A percentile compares a stretch with the other conserved stretches of the same genome.
Conservation (phyloP, 1,284 basidiomycete genomes). For the Prillingera fragicola region DNA sequence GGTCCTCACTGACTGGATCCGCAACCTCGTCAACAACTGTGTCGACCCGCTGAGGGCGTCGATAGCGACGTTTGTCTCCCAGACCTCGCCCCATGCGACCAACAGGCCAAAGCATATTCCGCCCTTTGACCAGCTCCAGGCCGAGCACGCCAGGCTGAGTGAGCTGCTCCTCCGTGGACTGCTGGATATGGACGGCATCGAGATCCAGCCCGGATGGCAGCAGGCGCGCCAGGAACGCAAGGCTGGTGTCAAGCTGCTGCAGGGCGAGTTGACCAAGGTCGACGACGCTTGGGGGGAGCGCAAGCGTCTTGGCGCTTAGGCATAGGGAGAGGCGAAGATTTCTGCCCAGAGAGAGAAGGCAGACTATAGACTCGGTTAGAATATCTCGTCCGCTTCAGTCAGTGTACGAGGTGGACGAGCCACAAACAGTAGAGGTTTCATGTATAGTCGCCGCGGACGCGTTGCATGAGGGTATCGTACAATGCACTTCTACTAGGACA, state of each 20-base stretch:
- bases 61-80: slow-evolving; percentile 36
- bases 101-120: slow-evolving; percentile 37
- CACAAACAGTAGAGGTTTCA: not conserved
- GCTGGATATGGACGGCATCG: slow-evolving; percentile 50
- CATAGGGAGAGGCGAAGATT: not conserved
- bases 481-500: slow-evolving; percentile 20
- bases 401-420: no score
- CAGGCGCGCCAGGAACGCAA: slow-evolving; percentile 50
- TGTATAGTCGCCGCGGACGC: slow-evolving; percentile 3
- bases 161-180: slow-evolving; percentile 50
- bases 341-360: no score
- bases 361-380: no score
- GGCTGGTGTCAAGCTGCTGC: slow-evolving; percentile 48
- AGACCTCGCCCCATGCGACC: slow-evolving; percentile 28
- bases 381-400: no score
- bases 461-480: slow-evolving; percentile 20
- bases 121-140: slow-evolving; percentile 38
- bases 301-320: slow-evolving; percentile 37
- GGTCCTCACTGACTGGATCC: slow-evolving; percentile 43
- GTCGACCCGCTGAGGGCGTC: slow-evolving; percentile 32
- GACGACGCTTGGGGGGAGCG: slow-evolving; percentile 49
- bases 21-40: slow-evolving; percentile 24
- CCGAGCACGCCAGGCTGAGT: slow-evolving; percentile 45
- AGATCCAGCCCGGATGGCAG: slow-evolving; percentile 46
- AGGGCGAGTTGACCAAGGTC: slow-evolving; percentile 47